Base-by-base conservation (phyloP, 2,329 filamentous ascomycete species). In the Phyllachora maydis region DNA sequence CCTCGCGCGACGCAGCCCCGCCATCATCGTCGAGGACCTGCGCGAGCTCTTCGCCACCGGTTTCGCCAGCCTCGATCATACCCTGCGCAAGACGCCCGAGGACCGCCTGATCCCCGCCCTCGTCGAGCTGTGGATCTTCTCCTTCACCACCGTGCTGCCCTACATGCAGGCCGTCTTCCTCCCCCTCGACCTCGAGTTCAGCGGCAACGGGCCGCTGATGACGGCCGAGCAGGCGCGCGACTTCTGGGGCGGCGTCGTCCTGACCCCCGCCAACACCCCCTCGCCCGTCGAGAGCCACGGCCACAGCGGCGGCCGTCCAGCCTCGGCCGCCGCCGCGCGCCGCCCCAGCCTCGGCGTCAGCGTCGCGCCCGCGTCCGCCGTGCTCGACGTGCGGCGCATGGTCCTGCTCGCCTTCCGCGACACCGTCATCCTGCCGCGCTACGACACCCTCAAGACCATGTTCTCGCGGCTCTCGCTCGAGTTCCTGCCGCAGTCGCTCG, bases 111-210 rank as follows among this genome's bases (percentile, higher is more conserved):
- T 95, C 12, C 78, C 81, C 0, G 70, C 81, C 26, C 57, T 98
- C 1, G 85, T 93, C 3, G 81, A 92, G 41, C 70, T 93, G 40
- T 98, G 88, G 88, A 66, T 90, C 28, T 71, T 88, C 22, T 83
- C 88, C 0, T 93, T 93, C 38, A 85, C 81, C 3, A 76, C 67
- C 5, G 78, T 95, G 18, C 50, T 95, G 4, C 88, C 88, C 0
- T 95, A 92, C 40, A 71, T 98, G 37, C 85, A 95, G 50, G 82
- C 85, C 1, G 83, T 93, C 1, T 93, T 98, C 41, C 54, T 98
- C 2, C 88, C 83, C 0, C 53, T 98, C 1, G 88, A 98, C 39
- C 64, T 92, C 8, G 88, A 98, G 42, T 91, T 98, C 42, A 73
- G 79, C 25, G 88, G 85, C 5, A 64, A 65, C 22, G 88, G 88